Base-by-base conservation (phyloP, 495 filamentous ascomycete genomes). In the Xylaria telfairii region DNA sequence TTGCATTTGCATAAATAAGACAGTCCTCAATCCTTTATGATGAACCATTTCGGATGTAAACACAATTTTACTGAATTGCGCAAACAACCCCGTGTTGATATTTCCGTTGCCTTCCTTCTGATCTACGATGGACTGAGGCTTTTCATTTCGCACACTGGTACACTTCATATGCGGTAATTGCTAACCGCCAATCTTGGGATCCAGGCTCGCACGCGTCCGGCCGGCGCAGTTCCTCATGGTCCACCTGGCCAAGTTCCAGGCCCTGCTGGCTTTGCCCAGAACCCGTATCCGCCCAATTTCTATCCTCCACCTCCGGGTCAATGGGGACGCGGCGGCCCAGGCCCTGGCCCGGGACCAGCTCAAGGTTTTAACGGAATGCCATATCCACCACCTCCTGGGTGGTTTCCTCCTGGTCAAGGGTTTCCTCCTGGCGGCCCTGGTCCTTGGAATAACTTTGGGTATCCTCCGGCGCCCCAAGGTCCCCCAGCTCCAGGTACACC, bases 51-150 rank as follows among this genome's bases (percentile, higher is more conserved):
- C 91, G 92, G 92, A 94, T 94, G 90, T 92, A 87, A 93, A 92
- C 86, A 76, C 81, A 84, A 80, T 81, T 87, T 87, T 90, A 91
- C 90, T 94, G 89, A 92, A 85, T 78, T 81, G 93, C 93, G 92
- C 93, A 97, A 96, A 91, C 91, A 83, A 81, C 74, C 71, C 85
- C 86, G 80, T 97, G 94, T 95, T 88, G 94, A 97, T 82, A 91
- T 92, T 92, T 96, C 93, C 95, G 94, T 97, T 98, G 95, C 94
- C 94, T 97, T 98, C 95, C 94, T 97, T 96, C 94, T 98, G 94
- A 94, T 84, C 72, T 65, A 80, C 49, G 46, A 70, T 72, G 68
- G 47, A 26, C 57, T 51, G 51, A 67, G 37, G 41, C 42, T 26
- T n/a, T 57, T 30, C 41, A 3, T 71, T 19, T 4, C 17, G 71